Base-by-base conservation (phyloP, 1,139 yeast genomes). In the Protomyces inundatus region DNA sequence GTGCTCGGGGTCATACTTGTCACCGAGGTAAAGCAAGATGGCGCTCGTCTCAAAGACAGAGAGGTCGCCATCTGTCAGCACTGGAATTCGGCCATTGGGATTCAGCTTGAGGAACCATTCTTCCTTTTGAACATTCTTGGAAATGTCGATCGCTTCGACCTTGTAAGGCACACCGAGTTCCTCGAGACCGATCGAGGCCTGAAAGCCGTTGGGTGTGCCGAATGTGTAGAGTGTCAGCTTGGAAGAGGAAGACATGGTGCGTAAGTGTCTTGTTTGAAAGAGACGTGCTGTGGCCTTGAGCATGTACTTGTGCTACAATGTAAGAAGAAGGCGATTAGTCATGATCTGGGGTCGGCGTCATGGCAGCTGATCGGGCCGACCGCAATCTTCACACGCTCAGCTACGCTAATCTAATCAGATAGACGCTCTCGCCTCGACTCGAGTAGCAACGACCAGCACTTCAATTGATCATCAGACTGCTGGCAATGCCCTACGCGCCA, bases 41-140 rank as follows among this genome's bases (percentile, higher is more conserved):
- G 87, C 86, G 23, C 81, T 87, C 37, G 85, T 77, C 73, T 85
- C 88, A 69, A 80, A 78, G 48, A 84, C 69, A 6, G 77, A 36
- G 48, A 60, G 23, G 1, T 60, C 52, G 51, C 74, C 80, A 68
- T 83, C 85, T 3, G 78, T 77, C 14, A 85, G 70, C 0, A 83
- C 79, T n/a, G 89, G 88, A 61, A 84, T 82, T 67, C 85, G 76
- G 14, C 88, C 88, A 69, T 84, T 84, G 14, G 64, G 64, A 16
- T 58, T 58, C 69, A 83, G 73, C 63, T 80, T 76, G 60, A 82
- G 72, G 69, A 78, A 85, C 85, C 85, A 82, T 0, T 77, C 80
- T 67, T 79, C 78, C 70, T 84, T 84, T 37, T 69, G 70, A 42
- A 54, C 66, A 58, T 75, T 74, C 30, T 71, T 74, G 1, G 67